Percentiles rank a stretch among this genome's conserved stretches.
phyloP scores from a whole-genome alignment of 805 yeast species.

The Candida qinlingensis region DNA sequence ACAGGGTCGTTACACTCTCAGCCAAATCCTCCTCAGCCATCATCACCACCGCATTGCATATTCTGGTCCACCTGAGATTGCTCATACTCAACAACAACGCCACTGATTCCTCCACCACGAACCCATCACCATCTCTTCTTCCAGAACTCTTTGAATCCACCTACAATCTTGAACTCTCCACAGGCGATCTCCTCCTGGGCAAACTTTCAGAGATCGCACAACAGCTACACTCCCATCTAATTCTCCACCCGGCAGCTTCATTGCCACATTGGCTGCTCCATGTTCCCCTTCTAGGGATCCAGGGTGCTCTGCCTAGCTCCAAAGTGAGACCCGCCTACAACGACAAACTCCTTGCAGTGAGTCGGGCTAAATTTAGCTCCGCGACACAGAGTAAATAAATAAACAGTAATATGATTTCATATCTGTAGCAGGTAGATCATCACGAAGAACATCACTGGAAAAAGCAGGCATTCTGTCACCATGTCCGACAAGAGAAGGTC shows the following conservation, averaged over 20 bases:
- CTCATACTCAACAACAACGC: neutral
- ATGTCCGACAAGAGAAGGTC: conserved; percentile 21
- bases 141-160: neutral
- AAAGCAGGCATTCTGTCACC: neutral
- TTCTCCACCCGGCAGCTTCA: neutral
- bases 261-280: neutral
- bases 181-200: neutral
- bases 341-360: conserved; percentile 9
- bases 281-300: neutral
- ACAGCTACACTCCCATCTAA: neutral
- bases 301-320: neutral
- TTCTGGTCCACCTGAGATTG: conserved; percentile 1
- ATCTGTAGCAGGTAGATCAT: too few species aligned
- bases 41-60: neutral
- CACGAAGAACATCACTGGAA: neutral
- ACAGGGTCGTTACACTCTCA: conserved; percentile 2
- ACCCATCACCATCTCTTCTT: neutral
- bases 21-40: neutral
- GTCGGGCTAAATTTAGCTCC: conserved; percentile 2
- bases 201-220: neutral
- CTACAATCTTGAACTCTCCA: neutral
- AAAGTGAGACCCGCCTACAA: neutral
- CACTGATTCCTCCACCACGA: neutral
- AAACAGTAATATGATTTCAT: too few species aligned
- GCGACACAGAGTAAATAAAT: neutral